phyloP scores from a whole-genome alignment of 345 rosid genomes.

The Laguncularia racemosa region DNA sequence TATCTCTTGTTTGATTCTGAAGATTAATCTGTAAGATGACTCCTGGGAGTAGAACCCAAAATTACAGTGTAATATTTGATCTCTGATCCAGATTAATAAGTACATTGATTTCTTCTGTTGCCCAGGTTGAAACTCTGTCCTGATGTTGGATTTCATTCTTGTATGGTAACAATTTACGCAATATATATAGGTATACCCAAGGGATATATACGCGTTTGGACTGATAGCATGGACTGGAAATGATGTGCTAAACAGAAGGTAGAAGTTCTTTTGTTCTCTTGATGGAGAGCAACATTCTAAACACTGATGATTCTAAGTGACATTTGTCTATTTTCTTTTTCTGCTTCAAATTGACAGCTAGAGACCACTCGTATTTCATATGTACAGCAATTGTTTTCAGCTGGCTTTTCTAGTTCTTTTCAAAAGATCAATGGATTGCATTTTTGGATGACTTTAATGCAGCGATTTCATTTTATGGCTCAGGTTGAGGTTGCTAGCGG shows the following conservation, averaged over 20 bases:
- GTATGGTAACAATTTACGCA: background rate
- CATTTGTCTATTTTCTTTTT: background rate
- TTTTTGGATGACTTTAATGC: background rate
- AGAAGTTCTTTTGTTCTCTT: conserved; percentile 1
- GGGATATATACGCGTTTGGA: conserved; percentile 82
- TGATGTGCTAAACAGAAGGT: conserved; percentile 90
- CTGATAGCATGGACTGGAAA: conserved; percentile 95
- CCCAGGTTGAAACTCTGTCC: background rate
- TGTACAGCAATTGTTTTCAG: too few species aligned
- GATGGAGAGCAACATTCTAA: background rate
- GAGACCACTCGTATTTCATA: too few species aligned
- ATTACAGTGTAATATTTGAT: too few species aligned
- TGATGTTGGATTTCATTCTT: background rate
- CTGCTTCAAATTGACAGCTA: background rate
- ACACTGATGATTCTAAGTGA: background rate
- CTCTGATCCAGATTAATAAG: too few species aligned
- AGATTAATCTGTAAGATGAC: too few species aligned
- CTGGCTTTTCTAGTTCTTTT: too few species aligned
- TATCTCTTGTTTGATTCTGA: too few species aligned
- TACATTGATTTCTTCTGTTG: background rate
- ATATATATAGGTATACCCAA: conserved; percentile 67
- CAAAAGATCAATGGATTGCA: too few species aligned
- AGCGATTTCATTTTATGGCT: conserved; percentile 6
- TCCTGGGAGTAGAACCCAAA: too few species aligned
- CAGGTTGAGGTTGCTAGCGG: conserved; percentile 90